phyloP scores from a whole-genome alignment of 768 basidiomycete genomes.

The Botryobasidium botryosum region DNA sequence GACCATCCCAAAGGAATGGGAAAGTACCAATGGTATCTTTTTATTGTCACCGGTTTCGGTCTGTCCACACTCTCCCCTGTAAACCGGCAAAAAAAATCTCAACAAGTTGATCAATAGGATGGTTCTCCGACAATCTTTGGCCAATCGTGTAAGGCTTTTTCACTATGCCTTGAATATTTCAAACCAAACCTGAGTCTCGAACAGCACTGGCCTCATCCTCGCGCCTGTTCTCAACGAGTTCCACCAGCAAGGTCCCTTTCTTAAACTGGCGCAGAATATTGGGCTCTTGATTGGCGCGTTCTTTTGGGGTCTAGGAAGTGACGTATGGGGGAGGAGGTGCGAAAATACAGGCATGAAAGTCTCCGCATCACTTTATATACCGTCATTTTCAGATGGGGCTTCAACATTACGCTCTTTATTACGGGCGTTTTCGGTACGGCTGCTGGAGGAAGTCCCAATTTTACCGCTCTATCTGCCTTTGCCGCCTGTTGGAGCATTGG shows the following conservation, averaged over 20 bases:
- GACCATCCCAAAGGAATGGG: too few species aligned
- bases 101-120: too few species aligned
- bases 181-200: too few species aligned
- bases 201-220: too few species aligned
- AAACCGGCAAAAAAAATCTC: too few species aligned
- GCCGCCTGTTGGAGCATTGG: conserved; percentile 38
- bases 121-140: too few species aligned
- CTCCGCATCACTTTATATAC: not conserved
- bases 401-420: conserved; percentile 54
- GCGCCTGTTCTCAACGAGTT: conserved; percentile 55
- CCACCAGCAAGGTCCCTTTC: conserved; percentile 37
- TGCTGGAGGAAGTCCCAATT: conserved; percentile 42
- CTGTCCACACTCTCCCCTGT: too few species aligned
- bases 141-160: too few species aligned
- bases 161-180: too few species aligned
- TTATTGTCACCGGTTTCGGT: too few species aligned
- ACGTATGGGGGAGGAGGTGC: conserved; percentile 55
- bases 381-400: conserved; percentile 32
- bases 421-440: conserved; percentile 47
- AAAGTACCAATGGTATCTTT: too few species aligned
- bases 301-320: conserved; percentile 51
- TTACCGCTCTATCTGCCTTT: conserved; percentile 32
- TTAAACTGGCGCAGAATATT: conserved; percentile 54
- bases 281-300: conserved; percentile 48
- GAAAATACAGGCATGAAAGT: not conserved